Conservation (phyloP, 768 basidiomycete species). For the Gloeopeniophorella convolvens region DNA sequence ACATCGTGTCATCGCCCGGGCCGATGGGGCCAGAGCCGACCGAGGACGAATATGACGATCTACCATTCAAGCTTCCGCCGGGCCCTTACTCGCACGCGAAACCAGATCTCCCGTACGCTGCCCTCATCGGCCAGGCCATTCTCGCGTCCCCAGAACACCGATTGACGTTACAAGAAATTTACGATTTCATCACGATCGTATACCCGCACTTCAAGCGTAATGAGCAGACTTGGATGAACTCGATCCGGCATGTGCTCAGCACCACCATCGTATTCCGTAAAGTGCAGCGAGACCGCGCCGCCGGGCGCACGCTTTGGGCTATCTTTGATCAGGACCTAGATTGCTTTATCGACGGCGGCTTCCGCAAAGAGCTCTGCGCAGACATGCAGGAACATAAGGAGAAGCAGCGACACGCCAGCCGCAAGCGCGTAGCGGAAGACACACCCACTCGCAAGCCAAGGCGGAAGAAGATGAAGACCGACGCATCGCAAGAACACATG, state of each 20-base stretch:
- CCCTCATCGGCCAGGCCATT: slow-evolving; percentile 92
- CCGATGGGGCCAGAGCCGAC: slow-evolving; percentile 61
- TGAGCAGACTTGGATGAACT: slow-evolving; percentile 97
- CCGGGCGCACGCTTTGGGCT: slow-evolving; percentile 84
- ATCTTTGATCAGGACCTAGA: slow-evolving; percentile 77
- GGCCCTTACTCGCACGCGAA: slow-evolving; percentile 77
- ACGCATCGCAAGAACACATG: slow-evolving; percentile 9
- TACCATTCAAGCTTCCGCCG: slow-evolving; percentile 74
- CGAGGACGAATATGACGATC: slow-evolving; percentile 57
- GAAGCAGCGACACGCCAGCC: slow-evolving; percentile 13
- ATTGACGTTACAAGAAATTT: slow-evolving; percentile 92
- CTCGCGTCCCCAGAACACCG: slow-evolving; percentile 77
- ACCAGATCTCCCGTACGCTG: slow-evolving; percentile 89
- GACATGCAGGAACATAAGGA: slow-evolving; percentile 34
- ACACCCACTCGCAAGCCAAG: slow-evolving; percentile 25
- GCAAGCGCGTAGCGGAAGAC: slow-evolving; percentile 19
- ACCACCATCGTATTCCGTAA: slow-evolving; percentile 91
- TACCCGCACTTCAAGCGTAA: slow-evolving; percentile 92
- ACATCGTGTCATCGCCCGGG: slow-evolving; percentile 80
- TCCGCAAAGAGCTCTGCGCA: slow-evolving; percentile 52
- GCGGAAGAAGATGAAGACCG: slow-evolving; percentile 25
- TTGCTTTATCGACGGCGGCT: slow-evolving; percentile 82
- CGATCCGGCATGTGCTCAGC: slow-evolving; percentile 92
- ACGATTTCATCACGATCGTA: slow-evolving; percentile 90
- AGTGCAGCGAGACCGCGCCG: slow-evolving; percentile 64